A percentile compares a stretch with the other conserved stretches of the same genome.
Conservation (phyloP, 2,329 filamentous ascomycete species). For the Lachnum nothofagi region DNA sequence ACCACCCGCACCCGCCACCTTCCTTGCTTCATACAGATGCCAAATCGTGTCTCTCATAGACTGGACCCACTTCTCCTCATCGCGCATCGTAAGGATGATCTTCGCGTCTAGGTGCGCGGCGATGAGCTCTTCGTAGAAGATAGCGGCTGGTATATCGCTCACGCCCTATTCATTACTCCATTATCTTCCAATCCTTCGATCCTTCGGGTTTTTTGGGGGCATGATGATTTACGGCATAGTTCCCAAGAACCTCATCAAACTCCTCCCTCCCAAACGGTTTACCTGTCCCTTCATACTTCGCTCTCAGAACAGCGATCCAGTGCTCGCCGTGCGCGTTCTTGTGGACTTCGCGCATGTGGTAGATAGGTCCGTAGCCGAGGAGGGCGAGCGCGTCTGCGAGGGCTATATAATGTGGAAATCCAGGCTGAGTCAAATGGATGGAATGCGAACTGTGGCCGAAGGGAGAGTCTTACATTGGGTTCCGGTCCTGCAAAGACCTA, state of each 20-base stretch:
- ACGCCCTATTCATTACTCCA: constrained; percentile 16
- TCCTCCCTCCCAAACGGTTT: constrained; percentile 5
- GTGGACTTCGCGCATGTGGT: constrained; percentile 13
- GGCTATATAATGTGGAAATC: constrained; percentile 8
- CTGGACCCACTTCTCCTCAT: constrained; percentile 16
- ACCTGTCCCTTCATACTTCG: constrained; percentile 8
- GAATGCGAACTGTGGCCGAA: too few species aligned
- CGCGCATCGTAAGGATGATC: constrained; percentile 17
- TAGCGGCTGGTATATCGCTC: constrained; percentile 31
- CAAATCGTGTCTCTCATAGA: constrained; percentile 12
- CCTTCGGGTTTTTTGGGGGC: too few species aligned
- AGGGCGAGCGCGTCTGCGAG: constrained; percentile 11
- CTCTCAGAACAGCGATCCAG: constrained; percentile 9
- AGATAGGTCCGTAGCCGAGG: constrained; percentile 7
- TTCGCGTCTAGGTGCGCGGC: constrained; percentile 20
- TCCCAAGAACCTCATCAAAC: constrained; percentile 10
- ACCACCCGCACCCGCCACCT: background rate
- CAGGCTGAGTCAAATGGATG: too few species aligned
- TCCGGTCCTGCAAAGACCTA: constrained; percentile 11
- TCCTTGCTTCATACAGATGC: background rate
- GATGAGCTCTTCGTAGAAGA: constrained; percentile 30
- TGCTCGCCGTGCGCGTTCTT: constrained; percentile 9
- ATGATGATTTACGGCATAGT: constrained; percentile 6
- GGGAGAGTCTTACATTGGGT: constrained; percentile 10
- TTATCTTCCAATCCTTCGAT: too few species aligned